A percentile compares a stretch with the other conserved stretches of the same genome.
phyloP scores from a whole-genome alignment of 306 rosid genomes.

The Trichosanthes truncata region DNA sequence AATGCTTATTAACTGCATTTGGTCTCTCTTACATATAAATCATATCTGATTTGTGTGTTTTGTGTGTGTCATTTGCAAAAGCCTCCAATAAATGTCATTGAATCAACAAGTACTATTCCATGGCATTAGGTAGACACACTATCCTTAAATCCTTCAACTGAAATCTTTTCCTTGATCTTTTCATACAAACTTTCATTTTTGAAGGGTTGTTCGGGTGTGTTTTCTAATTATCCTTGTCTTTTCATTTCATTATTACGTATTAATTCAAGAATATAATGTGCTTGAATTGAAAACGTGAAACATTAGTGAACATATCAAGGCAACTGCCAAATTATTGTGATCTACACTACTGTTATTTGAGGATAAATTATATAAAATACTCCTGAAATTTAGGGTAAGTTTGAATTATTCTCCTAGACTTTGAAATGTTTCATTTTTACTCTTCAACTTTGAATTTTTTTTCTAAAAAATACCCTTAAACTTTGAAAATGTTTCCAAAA shows the following conservation, averaged over 20 bases:
- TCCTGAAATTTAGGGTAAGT: no score
- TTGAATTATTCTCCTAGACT: no score
- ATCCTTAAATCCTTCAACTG: not conserved
- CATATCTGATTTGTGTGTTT: not conserved
- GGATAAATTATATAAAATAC: no score
- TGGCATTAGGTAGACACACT: not conserved
- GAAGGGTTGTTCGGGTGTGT: no score
- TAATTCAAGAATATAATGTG: not conserved
- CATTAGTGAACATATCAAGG: no score
- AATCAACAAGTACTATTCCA: not conserved
- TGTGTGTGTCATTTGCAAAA: not conserved
- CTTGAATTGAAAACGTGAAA: no score
- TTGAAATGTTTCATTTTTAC: no score
- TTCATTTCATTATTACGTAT: not conserved
- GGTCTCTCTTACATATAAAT: slow-evolving; percentile 1
- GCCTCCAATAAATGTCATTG: not conserved
- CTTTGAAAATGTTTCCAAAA: no score
- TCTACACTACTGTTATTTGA: no score
- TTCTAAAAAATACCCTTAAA: no score
- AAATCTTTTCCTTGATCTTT: not conserved
- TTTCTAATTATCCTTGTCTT: not conserved
- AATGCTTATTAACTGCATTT: not conserved
- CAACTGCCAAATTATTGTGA: no score
- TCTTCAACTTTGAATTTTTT: no score
- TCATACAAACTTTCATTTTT: not conserved